Evolutionary conservation across 306 rosid species (phyloP).

Genomic region (Datisca glomerata): DNA sequence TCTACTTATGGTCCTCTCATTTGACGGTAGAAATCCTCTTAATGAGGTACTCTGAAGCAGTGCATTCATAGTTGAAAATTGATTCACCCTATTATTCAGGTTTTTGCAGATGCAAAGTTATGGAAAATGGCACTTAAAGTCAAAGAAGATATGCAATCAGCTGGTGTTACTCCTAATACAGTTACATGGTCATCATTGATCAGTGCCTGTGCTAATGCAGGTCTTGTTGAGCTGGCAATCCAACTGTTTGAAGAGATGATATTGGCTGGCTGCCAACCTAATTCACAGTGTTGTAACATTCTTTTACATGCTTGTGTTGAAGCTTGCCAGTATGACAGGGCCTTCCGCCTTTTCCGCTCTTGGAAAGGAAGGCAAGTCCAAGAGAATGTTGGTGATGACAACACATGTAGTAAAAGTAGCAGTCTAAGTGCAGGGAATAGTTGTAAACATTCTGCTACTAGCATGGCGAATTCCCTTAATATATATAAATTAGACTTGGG

Average conservation of each 20-base stretch:
- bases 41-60: background rate
- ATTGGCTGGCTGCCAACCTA: conserved; percentile 72
- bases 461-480: conserved; percentile 22
- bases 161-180: conserved; percentile 70
- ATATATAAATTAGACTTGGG: conserved; percentile 32
- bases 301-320: conserved; percentile 90
- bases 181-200: conserved; percentile 89
- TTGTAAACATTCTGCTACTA: conserved; percentile 9
- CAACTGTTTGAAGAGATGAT: conserved; percentile 88
- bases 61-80: conserved; percentile 19
- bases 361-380: conserved; percentile 47
- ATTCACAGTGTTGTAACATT: conserved; percentile 81
- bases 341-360: conserved; percentile 72
- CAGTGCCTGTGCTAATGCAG: conserved; percentile 94
- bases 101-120: conserved; percentile 70
- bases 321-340: conserved; percentile 89
- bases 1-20: background rate
- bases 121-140: conserved; percentile 84
- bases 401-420: conserved; percentile 8
- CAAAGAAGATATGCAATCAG: conserved; percentile 75
- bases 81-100: conserved; percentile 45
- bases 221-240: conserved; percentile 75
- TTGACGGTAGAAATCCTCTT: background rate
- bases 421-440: conserved; percentile 18
- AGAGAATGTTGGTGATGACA: conserved; percentile 23